These are phyloP conservation scores for Monascus purpureus DNA, from an alignment of 495 filamentous ascomycete species.

Conservation along the genomic window DNA sequence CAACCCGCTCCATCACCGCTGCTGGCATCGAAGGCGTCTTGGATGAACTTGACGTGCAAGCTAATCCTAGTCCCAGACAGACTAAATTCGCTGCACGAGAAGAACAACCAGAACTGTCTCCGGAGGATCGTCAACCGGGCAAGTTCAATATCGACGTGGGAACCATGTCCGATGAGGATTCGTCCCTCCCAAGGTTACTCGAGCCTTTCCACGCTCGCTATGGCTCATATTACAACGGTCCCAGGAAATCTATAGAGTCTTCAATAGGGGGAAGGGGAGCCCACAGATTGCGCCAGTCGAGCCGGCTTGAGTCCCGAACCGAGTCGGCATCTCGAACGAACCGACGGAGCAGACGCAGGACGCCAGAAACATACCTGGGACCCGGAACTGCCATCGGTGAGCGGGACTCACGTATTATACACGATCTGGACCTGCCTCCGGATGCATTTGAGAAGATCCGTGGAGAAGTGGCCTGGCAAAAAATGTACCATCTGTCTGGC, in stretches of 20 bases:
- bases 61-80: no score
- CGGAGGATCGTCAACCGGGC: no score
- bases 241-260: no score
- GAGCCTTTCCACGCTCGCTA: no score
- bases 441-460: constrained; percentile 56
- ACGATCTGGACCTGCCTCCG: constrained; percentile 45
- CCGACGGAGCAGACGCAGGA: background rate
- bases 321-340: no score
- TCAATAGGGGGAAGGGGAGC: no score
- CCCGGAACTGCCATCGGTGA: constrained; percentile 44
- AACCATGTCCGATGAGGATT: no score
- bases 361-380: constrained; percentile 7
- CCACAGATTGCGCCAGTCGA: no score
- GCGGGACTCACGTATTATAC: constrained; percentile 67
- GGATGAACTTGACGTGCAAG: constrained; percentile 19
- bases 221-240: no score
- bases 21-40: constrained; percentile 26
- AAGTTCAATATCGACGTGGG: no score
- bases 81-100: background rate
- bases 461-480: constrained; percentile 73
- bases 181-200: no score
- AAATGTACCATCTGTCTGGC: constrained; percentile 84
- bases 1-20: constrained; percentile 8
- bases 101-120: background rate
- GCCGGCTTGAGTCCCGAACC: no score